Evolutionary conservation across 2,329 filamentous ascomycete genomes (phyloP).

Genomic region (Dothideomycetes sp.): DNA sequence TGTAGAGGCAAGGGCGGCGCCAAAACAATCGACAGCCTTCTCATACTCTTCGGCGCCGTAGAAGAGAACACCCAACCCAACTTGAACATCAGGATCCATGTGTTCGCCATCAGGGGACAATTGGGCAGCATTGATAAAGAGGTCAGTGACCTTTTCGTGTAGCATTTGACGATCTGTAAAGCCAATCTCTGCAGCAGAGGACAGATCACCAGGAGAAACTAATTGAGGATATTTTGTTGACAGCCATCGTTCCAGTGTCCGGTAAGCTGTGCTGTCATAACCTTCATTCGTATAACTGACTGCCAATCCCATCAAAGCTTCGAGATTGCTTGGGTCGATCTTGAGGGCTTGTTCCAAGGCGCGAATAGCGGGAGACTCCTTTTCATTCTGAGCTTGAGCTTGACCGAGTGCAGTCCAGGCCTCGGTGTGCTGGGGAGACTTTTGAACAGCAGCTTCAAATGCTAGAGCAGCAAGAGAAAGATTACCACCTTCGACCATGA

Average conservation of each 20-base stretch:
- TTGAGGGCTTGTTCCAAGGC: constrained; percentile 86
- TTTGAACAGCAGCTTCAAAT: constrained; percentile 91
- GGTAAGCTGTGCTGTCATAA: constrained; percentile 93
- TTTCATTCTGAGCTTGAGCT: constrained; percentile 96
- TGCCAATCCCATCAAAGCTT: constrained; percentile 86
- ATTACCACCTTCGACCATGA: constrained; percentile 89
- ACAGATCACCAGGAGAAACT: constrained; percentile 55
- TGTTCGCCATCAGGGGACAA: constrained; percentile 83
- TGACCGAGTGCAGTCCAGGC: constrained; percentile 90
- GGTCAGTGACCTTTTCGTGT: constrained; percentile 78
- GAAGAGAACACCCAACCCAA: constrained; percentile 91
- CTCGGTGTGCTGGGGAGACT: constrained; percentile 74
- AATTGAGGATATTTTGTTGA: constrained; percentile 88
- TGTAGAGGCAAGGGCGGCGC: constrained; percentile 73
- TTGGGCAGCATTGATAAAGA: constrained; percentile 88
- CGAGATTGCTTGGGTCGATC: constrained; percentile 74
- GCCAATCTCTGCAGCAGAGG: constrained; percentile 71
- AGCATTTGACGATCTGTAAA: constrained; percentile 88
- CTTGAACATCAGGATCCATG: constrained; percentile 98
- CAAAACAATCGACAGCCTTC: constrained; percentile 98
- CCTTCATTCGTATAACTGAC: constrained; percentile 98
- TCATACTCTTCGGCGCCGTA: constrained; percentile 97
- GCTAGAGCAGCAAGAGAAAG: constrained; percentile 85
- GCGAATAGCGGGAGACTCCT: constrained; percentile 89
- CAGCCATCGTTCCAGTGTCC: constrained; percentile 92